phyloP scores from a whole-genome alignment of 192 early-diverging fungal genomes.

The Backusella macrospora region DNA sequence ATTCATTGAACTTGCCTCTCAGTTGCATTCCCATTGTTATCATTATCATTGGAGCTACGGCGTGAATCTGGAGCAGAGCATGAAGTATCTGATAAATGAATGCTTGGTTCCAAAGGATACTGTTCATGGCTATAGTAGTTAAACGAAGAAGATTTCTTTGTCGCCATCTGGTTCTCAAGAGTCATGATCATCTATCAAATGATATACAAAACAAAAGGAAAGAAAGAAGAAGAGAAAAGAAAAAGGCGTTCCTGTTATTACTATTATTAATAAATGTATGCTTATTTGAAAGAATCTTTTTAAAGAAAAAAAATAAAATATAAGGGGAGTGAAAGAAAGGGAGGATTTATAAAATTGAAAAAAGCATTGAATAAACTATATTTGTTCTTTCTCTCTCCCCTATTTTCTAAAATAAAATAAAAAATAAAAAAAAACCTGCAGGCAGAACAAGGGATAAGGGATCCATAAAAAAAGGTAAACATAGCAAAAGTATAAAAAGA shows the following conservation, averaged over 20 bases:
- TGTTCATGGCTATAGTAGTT: constrained; percentile 12
- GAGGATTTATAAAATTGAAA: constrained; percentile 11
- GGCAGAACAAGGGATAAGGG: not conserved
- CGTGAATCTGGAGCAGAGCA: constrained; percentile 70
- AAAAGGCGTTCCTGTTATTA: not conserved
- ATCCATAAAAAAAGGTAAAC: not conserved
- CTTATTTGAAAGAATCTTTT: not conserved
- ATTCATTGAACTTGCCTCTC: constrained; percentile 22
- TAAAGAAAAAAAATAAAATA: constrained; percentile 29
- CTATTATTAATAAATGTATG: not conserved
- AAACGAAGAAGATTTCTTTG: not conserved
- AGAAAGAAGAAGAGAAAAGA: not conserved
- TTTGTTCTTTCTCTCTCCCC: not conserved
- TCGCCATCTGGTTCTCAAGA: constrained; percentile 19
- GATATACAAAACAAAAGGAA: constrained; percentile 19
- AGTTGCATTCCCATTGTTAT: constrained; percentile 47
- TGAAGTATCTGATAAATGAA: constrained; percentile 17
- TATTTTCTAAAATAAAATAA: not conserved
- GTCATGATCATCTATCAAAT: constrained; percentile 22
- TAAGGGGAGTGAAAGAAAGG: constrained; percentile 25
- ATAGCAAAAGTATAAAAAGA: not conserved
- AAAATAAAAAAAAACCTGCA: constrained; percentile 6
- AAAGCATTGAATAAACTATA: constrained; percentile 30
- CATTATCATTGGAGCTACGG: constrained; percentile 72
- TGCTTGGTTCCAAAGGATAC: not conserved